Base-by-base conservation (phyloP, 2,329 filamentous ascomycete species). In the Tolypocladium guangdongense region DNA sequence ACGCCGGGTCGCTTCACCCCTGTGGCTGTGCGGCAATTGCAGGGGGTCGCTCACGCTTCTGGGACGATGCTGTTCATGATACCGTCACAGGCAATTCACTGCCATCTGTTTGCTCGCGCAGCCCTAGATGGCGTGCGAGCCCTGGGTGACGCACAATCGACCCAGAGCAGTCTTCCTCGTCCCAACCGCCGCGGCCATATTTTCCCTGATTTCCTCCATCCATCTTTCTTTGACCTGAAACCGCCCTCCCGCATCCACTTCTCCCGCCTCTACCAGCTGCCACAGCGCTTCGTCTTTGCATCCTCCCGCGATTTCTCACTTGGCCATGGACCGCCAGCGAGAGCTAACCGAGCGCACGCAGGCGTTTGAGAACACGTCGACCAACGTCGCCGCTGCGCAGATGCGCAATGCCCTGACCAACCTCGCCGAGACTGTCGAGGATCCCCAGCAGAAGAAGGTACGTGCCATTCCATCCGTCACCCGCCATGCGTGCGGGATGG, bases 281-380 rank as follows among this genome's bases (percentile, higher is more conserved):
- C 27, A 14, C 10, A 27, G 4, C 46, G 27, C 30, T 12, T 7
- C 22, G 18, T 32, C 16, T 35, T 14, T 12, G 33, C 35, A 4
- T 12, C 11, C 12, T 47, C 27, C 38, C n/a, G 18, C 47, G 36
- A 52, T 45, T 47, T 10, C 45, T 38, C n/a, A 30, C 20, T 49
- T 14, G 16, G 46, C n/a, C 10, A 50, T 51, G 49, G 24, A 50
- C 52, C 50, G 11, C 16, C 45, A 45, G 22, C 49, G 37, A 32
- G 41, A 52, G 62, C 65, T 70, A 63, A 71, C 58, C 11, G 49
- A 53, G 24, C 51, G 52, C 53, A 3, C 32, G 39, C 64, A 97
- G 93, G 93, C 93, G 58, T 99, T 99, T 72, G 93, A 99, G 76
- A 97, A 97, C 83, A 95, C 93, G 63, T 96, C 92, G 54, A 99